Evolutionary conservation across 2,329 filamentous ascomycete genomes (phyloP), one percentile per base, ranked within the genome.

Genomic region (Juglanconis oblonga): DNA sequence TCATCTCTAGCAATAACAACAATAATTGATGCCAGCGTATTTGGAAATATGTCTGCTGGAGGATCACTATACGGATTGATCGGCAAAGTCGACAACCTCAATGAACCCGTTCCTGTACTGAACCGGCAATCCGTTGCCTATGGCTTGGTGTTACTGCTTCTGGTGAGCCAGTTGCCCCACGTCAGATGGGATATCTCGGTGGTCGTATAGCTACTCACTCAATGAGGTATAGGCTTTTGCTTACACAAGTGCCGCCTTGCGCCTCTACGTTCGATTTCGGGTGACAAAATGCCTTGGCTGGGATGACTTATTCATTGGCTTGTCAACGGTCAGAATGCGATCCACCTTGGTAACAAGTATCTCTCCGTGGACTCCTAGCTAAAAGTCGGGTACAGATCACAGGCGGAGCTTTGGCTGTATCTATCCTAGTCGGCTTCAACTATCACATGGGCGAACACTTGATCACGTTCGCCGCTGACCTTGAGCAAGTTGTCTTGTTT

Each of bases 81-180:
- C 52, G 65, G 65, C 40, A 59, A 60, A 55, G 51, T 61, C 63
- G 64, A 67, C 58, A 66, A 67, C 53, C 61, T 66, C 45, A 31
- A 44, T 17, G 64, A 66, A 31, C 62, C 64, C 32, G 38, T 45
- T 13, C 64, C 64, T 10, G 11, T 44, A 3, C 44, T 66, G 48
- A 66, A 66, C 35, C 42, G 50, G 47, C 54, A 57, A 40, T 10
- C 62, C 13, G 56, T 60, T 5, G 64, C 58, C 6, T 59, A 64
- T 17, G 64, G 59, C 2, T 50, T 55, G 31, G 29, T 36, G 13
- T 38, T 48, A 8, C 4, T 29, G 5, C 17, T 55, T 8, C 45
- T 49, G 42, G 53, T 40, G 44, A 55, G 44, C 42, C 6, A 17
- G 5, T 33, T 5, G 8, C 5, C n/a, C 8, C 17, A 5, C 42